A percentile compares a stretch with the other conserved stretches of the same genome.
These are phyloP conservation scores for Xylariomycetidae sp. DNA, from an alignment of 2,329 filamentous ascomycete genomes.

Conservation along the genomic window DNA sequence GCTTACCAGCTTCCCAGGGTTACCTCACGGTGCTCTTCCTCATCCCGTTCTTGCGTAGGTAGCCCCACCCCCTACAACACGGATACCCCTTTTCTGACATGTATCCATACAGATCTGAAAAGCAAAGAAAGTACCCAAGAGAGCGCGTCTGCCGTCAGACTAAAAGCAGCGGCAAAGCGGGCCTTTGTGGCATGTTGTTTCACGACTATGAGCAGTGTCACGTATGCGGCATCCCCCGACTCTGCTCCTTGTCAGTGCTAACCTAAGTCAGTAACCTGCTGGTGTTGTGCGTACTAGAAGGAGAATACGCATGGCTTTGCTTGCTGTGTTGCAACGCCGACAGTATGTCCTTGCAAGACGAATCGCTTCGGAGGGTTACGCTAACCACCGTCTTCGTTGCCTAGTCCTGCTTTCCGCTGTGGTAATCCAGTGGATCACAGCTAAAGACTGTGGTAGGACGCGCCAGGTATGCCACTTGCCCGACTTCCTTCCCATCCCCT, in stretches of 20 bases:
- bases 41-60: neutral
- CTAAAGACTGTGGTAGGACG: neutral
- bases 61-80: no score
- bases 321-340: neutral
- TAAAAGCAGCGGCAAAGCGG: neutral
- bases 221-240: neutral
- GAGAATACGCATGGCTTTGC: neutral
- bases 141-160: neutral
- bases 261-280: neutral
- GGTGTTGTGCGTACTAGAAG: neutral
- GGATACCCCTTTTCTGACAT: no score
- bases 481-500: no score
- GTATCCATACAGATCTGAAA: no score
- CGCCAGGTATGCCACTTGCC: no score
- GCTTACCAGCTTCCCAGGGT: neutral
- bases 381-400: neutral
- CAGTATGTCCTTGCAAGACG: neutral
- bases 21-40: neutral
- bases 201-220: neutral
- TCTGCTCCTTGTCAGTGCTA: neutral
- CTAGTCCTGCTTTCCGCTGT: neutral
- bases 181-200: neutral
- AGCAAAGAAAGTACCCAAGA: no score
- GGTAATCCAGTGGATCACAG: neutral
- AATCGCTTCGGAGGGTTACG: neutral